A percentile compares a stretch with the other conserved stretches of the same genome.
phyloP scores from a whole-genome alignment of 2,329 filamentous ascomycete genomes.

The Ceratocystis papillata region DNA sequence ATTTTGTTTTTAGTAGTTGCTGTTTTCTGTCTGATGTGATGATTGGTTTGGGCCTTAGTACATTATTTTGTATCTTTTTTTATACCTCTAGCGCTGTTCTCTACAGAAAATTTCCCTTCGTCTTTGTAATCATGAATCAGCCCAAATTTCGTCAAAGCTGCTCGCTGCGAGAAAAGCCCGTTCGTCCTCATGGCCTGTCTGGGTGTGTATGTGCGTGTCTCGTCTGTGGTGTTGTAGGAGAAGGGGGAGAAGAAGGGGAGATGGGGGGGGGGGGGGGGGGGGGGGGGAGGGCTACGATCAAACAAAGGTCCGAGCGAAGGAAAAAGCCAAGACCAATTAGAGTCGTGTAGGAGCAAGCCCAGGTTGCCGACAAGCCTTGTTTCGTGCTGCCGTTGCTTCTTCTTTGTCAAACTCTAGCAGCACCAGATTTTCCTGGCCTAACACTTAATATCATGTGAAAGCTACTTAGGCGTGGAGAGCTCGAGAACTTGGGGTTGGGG shows the following conservation, averaged over 20 bases:
- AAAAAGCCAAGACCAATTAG: conserved; percentile 13
- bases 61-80: no score
- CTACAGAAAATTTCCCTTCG: not conserved
- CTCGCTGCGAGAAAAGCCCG: no score
- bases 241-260: no score
- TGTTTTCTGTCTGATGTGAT: no score
- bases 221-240: no score
- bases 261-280: not conserved
- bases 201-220: no score
- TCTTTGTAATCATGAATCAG: not conserved
- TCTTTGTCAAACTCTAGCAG: not conserved
- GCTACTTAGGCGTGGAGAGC: not conserved
- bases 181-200: no score
- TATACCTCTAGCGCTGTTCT: not conserved
- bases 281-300: not conserved
- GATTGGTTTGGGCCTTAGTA: not conserved
- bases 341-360: conserved; percentile 7
- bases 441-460: not conserved
- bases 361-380: not conserved
- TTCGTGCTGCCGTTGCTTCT: not conserved
- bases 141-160: no score
- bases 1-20: no score
- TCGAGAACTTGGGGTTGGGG: not conserved
- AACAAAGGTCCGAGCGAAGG: conserved; percentile 1
- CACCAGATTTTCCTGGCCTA: not conserved